Conservation (phyloP, 2,329 filamentous ascomycete species). For the Pyrenophora seminiperda region DNA sequence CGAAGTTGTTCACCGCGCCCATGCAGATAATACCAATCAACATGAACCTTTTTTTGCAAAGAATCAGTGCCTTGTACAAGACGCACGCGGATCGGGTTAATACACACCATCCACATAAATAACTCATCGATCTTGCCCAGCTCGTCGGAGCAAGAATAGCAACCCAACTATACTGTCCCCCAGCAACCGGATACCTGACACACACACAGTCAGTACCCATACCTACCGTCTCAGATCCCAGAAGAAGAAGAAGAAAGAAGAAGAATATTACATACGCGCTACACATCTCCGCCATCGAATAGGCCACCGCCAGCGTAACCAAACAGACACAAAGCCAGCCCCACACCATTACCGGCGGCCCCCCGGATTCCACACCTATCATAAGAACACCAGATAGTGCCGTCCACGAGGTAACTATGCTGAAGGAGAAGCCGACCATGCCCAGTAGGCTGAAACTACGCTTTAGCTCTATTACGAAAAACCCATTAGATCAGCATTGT, state of each 20-base stretch:
- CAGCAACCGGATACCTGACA: conserved; percentile 58
- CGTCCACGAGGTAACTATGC: conserved; percentile 64
- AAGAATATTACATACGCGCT: conserved; percentile 52
- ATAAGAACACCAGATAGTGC: conserved; percentile 62
- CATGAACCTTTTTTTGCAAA: conserved; percentile 27
- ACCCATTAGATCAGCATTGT: neutral
- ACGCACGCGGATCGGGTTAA: conserved; percentile 15
- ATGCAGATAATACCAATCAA: conserved; percentile 55
- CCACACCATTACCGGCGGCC: conserved; percentile 65
- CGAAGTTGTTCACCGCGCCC: conserved; percentile 61
- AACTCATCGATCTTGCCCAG: conserved; percentile 44
- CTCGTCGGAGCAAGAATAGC: conserved; percentile 59
- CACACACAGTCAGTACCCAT: too few species aligned
- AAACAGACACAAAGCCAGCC: conserved; percentile 61
- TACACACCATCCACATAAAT: conserved; percentile 50
- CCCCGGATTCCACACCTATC: conserved; percentile 60
- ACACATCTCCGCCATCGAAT: conserved; percentile 64
- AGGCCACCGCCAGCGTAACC: conserved; percentile 59
- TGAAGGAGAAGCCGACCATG: conserved; percentile 65
- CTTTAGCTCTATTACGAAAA: conserved; percentile 58
- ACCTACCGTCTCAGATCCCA: neutral
- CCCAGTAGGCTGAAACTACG: conserved; percentile 61
- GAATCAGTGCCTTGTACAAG: neutral
- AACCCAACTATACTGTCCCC: conserved; percentile 64
- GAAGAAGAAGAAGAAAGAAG: too few species aligned